Base-by-base conservation (phyloP, 2,329 filamentous ascomycete genomes). In the Colletotrichum ledebouriae region DNA sequence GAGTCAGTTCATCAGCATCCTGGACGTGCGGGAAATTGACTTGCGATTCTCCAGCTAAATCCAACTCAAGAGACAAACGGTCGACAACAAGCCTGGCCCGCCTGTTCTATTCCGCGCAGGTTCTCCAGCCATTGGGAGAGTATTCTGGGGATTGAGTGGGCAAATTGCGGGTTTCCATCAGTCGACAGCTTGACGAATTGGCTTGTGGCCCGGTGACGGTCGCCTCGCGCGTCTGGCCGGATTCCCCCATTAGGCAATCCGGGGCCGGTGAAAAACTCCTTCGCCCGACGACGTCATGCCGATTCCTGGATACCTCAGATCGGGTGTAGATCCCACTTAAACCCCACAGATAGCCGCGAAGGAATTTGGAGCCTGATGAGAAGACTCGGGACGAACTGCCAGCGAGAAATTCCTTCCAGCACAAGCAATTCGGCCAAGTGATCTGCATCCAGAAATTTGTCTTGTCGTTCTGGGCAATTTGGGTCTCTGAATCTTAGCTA, bases 351-450 rank as follows among this genome's bases (percentile, higher is more conserved):
- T 60, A 69, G 34, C 55, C 66, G 49, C 41, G 47, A 15, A 33
- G 25, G 17, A 34, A 42, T 50, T 29, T 52, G 42, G 34, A 37
- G 47, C 42, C 17, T 25, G 17, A n/a, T 0, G 22, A 22, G 22
- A 17, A 2, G 17, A 17, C 17, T 17, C 17, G 17, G 34, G 29
- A 49, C 11, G 7, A 10, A 29, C 25, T 25, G 20, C 25, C 6
- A 49, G 15, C 39, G 49, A 44, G 17, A 33, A 20, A 55, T 0
- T 22, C 33, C n/a, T 10, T 20, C 6, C 15, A 41, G 46, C 29
- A 66, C 55, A 69, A 69, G 66, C 66, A 69, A 59, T 56, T 60
- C 49, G 55, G 66, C 66, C 41, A 50, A 52, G 55, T 59, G 25
- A 29, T 15, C 15, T 17, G 52, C 37, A 39, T 55, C 61, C 49